Evolutionary conservation across 495 filamentous ascomycete species (phyloP).

Genomic region (Penicillium desertorum): DNA sequence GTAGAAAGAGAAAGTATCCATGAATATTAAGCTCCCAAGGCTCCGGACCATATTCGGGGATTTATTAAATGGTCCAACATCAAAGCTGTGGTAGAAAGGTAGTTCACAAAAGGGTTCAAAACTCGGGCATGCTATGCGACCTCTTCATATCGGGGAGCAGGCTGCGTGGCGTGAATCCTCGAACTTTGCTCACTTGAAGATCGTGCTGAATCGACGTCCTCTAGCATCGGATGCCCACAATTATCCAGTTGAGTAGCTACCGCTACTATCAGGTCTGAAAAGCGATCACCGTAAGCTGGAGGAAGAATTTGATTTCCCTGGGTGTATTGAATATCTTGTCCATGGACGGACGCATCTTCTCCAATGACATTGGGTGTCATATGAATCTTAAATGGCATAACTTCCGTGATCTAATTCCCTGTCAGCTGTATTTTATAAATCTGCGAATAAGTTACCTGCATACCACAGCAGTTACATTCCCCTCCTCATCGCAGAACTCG

Average conservation of each 20-base stretch:
- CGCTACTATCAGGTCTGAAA: not conserved
- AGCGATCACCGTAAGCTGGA: slow-evolving; percentile 20
- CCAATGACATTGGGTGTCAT: slow-evolving; percentile 18
- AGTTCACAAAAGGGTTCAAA: not conserved
- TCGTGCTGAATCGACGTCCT: not conserved
- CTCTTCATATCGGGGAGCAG: slow-evolving; percentile 2
- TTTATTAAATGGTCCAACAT: not conserved
- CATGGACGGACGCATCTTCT: slow-evolving; percentile 5
- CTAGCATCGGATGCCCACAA: not conserved
- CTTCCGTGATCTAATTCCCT: slow-evolving; percentile 14
- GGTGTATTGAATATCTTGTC: slow-evolving; percentile 10
- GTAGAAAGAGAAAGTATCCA: not conserved
- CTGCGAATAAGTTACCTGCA: not conserved
- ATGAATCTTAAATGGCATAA: slow-evolving; percentile 22
- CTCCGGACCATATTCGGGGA: not conserved
- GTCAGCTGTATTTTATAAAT: not conserved
- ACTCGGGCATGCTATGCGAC: not conserved
- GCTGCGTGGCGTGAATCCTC: not conserved
- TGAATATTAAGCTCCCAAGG: not conserved
- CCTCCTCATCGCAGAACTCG: slow-evolving; percentile 10
- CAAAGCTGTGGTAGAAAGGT: not conserved
- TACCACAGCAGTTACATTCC: not conserved
- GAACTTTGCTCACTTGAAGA: slow-evolving; percentile 1
- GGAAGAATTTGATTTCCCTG: slow-evolving; percentile 11
- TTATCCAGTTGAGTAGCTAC: not conserved